Percentiles rank a stretch among this genome's conserved stretches.
phyloP scores from a whole-genome alignment of 2,329 filamentous ascomycete species.

The Epichloe festucae region DNA sequence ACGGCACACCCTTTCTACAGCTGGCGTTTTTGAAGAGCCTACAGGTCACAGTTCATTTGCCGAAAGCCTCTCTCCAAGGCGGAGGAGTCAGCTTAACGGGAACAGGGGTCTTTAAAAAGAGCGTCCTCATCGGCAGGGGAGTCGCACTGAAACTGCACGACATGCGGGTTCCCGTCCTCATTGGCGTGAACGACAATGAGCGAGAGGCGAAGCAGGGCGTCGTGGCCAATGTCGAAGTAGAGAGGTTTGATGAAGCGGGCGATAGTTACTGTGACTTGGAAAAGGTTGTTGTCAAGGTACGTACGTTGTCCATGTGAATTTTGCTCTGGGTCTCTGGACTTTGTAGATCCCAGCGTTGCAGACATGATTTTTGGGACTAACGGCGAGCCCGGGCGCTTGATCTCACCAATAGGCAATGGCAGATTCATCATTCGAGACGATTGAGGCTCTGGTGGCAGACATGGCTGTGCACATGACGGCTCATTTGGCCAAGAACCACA shows the following conservation, averaged over 20 bases:
- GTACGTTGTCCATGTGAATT: conserved; percentile 15
- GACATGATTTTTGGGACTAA: neutral
- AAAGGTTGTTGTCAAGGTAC: conserved; percentile 46
- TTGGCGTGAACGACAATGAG: conserved; percentile 64
- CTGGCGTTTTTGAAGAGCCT: conserved; percentile 28
- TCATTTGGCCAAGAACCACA: conserved; percentile 22
- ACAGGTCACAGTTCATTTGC: conserved; percentile 41
- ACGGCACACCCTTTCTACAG: conserved; percentile 18
- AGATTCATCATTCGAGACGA: conserved; percentile 45
- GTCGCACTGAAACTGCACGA: conserved; percentile 36
- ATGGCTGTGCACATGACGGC: conserved; percentile 32
- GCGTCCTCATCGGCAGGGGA: conserved; percentile 14
- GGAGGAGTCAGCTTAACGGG: conserved; percentile 41
- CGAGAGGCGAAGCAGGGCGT: conserved; percentile 53
- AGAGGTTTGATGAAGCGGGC: conserved; percentile 29
- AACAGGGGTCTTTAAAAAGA: conserved; percentile 25
- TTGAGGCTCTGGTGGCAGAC: conserved; percentile 45
- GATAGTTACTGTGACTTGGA: conserved; percentile 48
- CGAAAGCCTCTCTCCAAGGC: conserved; percentile 57
- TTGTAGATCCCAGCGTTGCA: too few species aligned
- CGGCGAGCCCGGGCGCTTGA: neutral
- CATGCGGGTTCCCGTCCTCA: conserved; percentile 51
- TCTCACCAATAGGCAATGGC: conserved; percentile 32
- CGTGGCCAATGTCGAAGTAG: conserved; percentile 48
- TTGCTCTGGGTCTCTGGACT: too few species aligned